Percentiles rank a stretch among this genome's conserved stretches.
These are phyloP conservation scores for Pseudocercospora pini-densiflorae DNA, from an alignment of 2,329 filamentous ascomycete species.

Conservation along the genomic window DNA sequence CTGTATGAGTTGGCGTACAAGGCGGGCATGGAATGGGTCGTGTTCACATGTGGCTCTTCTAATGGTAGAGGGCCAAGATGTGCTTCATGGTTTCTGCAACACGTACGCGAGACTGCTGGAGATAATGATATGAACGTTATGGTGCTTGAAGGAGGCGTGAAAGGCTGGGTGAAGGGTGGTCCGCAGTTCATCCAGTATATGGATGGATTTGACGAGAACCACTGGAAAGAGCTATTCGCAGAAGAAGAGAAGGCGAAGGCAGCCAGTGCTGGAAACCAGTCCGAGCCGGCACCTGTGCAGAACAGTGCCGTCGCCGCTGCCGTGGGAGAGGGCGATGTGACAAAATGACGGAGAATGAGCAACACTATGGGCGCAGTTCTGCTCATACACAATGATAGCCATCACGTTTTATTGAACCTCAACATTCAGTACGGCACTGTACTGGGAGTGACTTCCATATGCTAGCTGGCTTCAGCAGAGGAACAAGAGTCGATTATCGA, in stretches of 20 bases:
- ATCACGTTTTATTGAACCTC: too few relatives aligned
- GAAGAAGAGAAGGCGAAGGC: constrained; percentile 32
- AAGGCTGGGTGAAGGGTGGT: constrained; percentile 51
- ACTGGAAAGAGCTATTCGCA: constrained; percentile 47
- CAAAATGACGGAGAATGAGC: too few relatives aligned
- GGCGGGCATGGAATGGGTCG: constrained; percentile 50
- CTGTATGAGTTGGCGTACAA: constrained; percentile 51
- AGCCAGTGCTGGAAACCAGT: not conserved
- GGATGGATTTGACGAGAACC: constrained; percentile 46
- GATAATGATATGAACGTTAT: constrained; percentile 47
- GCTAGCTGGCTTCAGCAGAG: too few relatives aligned
- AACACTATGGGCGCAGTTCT: too few relatives aligned
- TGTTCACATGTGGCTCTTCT: constrained; percentile 52
- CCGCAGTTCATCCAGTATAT: constrained; percentile 44
- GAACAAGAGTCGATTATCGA: too few relatives aligned
- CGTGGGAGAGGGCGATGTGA: not conserved
- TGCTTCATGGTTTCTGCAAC: constrained; percentile 43
- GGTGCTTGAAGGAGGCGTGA: constrained; percentile 50
- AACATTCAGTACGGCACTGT: too few relatives aligned
- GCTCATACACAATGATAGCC: too few relatives aligned
- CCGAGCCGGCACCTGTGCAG: not conserved
- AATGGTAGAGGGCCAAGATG: constrained; percentile 39
- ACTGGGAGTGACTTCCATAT: too few relatives aligned
- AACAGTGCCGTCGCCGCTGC: not conserved
- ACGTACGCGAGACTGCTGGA: constrained; percentile 39